Evolutionary conservation across 495 filamentous ascomycete genomes (phyloP).

Genomic region (Bombardia bombarda): DNA sequence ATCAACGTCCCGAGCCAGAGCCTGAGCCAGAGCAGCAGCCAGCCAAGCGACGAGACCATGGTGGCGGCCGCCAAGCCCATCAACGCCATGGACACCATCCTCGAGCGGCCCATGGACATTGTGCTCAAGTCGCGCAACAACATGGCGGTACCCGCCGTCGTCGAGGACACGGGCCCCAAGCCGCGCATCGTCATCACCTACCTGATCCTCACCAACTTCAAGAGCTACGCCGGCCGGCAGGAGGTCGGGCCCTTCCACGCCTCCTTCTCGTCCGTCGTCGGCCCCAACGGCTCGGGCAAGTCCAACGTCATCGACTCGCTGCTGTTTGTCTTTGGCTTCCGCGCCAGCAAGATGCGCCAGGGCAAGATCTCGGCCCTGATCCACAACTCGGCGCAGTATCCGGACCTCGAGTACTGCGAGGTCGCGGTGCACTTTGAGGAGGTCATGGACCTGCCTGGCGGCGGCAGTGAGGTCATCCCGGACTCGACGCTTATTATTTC

Average conservation of each 20-base stretch:
- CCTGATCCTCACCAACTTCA: conserved; percentile 88
- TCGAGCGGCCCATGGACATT: conserved; percentile 92
- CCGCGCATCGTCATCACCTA: conserved; percentile 85
- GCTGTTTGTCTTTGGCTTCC: conserved; percentile 96
- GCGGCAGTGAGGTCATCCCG: conserved; percentile 63
- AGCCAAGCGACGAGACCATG: conserved; percentile 27
- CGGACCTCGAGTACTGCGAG: conserved; percentile 82
- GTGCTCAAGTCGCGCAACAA: conserved; percentile 77
- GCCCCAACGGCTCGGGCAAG: conserved; percentile 95
- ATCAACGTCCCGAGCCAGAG: no score
- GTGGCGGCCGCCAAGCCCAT: conserved; percentile 51
- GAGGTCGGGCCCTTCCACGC: conserved; percentile 94
- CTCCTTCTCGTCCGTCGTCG: conserved; percentile 98
- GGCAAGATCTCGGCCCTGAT: conserved; percentile 97
- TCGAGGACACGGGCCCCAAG: conserved; percentile 68
- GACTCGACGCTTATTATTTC: conserved; percentile 82
- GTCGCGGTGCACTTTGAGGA: conserved; percentile 94
- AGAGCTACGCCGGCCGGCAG: conserved; percentile 93
- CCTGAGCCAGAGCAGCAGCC: conserved; percentile 12
- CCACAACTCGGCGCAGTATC: conserved; percentile 84
- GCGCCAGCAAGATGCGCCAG: conserved; percentile 98
- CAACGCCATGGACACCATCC: conserved; percentile 61
- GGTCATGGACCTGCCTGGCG: conserved; percentile 77
- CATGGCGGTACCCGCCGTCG: conserved; percentile 51
- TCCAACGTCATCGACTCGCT: conserved; percentile 98